A percentile compares a stretch with the other conserved stretches of the same genome.
These are phyloP conservation scores for Paramarasmius palmivorus DNA, from an alignment of 1,284 basidiomycete genomes.

Conservation along the genomic window DNA sequence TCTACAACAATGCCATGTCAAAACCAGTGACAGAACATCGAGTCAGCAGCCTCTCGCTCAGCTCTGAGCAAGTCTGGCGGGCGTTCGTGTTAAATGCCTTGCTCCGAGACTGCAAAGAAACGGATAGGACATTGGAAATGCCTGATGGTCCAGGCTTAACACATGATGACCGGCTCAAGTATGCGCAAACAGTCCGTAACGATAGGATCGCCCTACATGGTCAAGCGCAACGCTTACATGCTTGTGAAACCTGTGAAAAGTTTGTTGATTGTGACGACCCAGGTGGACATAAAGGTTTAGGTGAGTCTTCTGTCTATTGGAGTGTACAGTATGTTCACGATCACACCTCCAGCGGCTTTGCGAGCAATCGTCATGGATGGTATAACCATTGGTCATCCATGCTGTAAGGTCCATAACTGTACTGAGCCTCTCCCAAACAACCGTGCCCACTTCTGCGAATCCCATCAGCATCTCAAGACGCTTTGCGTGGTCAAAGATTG, in stretches of 20 bases:
- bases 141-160: neutral
- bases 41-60: neutral
- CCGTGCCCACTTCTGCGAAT: conserved; percentile 20
- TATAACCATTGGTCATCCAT: conserved; percentile 21
- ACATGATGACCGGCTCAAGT: neutral
- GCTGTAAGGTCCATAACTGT: conserved; percentile 23
- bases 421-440: conserved; percentile 17
- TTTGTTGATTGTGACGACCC: neutral
- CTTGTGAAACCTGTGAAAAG: neutral
- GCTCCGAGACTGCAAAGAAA: neutral
- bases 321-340: neutral
- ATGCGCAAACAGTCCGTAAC: neutral
- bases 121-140: neutral
- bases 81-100: neutral
- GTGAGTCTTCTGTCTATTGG: neutral
- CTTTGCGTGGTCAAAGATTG: conserved; percentile 20
- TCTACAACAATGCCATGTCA: conserved; percentile 4
- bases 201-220: neutral
- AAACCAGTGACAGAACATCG: neutral
- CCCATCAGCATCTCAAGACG: conserved; percentile 10
- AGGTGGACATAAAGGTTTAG: neutral
- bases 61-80: neutral
- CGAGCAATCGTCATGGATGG: conserved; percentile 19
- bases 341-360: neutral
- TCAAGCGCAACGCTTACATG: neutral